Base-by-base conservation (phyloP, 2,329 filamentous ascomycete species). In the Fusarium buharicum region DNA sequence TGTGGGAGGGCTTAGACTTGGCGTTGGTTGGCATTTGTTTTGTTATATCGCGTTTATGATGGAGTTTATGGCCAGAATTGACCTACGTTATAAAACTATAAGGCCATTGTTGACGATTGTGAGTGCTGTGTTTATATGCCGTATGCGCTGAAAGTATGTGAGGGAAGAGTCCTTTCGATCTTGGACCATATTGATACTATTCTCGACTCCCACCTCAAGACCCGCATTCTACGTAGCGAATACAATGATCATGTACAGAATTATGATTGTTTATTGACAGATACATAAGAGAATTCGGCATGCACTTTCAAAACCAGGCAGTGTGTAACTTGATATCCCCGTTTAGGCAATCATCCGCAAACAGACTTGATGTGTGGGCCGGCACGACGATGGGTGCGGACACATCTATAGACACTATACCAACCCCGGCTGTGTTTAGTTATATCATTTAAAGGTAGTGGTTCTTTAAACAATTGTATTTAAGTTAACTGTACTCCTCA, bases 21-120 rank as follows among this genome's bases (percentile, higher is more conserved):
- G 55, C 46, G 59, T 59, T 59, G 20, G 31, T 38, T 49, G 44
- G 44, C 6, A 50, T 50, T 28, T 37, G 22, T 10, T 37, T 55
- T 11, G 18, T 33, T 11, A 20, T 30, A 58, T 44, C n/a, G n/a
- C 28, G 27, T 38, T 38, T 27, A 31, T 31, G 16, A 33, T 24
- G 54, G 46, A 47, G 49, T 55, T 40, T n/a, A 43, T 36, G 53
- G 41, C 4, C 16, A 52, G 33, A 34, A 31, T 18, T 5, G 13
- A 43, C 12, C 14, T 24, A 27, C n/a, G 13, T 18, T 18, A 18
- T 11, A 18, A 5, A 3, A 17, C 11, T 12, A 6, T 10, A 12
- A n/a, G 10, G 17, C 20, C 28, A 27, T 8, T 12, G 36, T 22
- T 28, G 17, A 39, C 31, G 6, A 6, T 16, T 30, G 16, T 16